Conservation (phyloP, 495 filamentous ascomycete genomes). For the Tuber aestivum region DNA sequence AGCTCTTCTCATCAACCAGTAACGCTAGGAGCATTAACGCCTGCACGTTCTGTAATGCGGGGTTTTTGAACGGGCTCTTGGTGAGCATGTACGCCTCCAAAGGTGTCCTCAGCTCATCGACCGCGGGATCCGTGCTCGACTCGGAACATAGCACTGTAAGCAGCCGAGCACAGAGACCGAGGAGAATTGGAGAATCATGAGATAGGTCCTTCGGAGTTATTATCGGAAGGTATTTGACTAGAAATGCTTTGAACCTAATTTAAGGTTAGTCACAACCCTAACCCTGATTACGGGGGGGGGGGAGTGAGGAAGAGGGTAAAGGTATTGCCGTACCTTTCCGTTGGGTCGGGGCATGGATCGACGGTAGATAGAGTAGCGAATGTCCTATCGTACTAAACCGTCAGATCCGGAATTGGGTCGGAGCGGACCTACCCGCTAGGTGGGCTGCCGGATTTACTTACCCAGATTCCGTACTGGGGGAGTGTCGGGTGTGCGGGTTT, state of each 20-base stretch:
- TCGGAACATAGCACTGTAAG: conserved; percentile 22
- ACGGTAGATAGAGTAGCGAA: conserved; percentile 1
- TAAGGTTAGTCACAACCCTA: not conserved
- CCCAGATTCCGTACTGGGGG: conserved; percentile 21
- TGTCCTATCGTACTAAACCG: conserved; percentile 12
- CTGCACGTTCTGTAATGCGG: conserved; percentile 28
- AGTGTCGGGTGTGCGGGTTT: conserved; percentile 26
- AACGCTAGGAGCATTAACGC: conserved; percentile 24
- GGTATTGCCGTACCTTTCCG: conserved; percentile 21
- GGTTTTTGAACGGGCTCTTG: conserved; percentile 30
- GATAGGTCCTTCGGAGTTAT: conserved; percentile 27
- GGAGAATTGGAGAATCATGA: conserved; percentile 30
- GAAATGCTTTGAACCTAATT: conserved; percentile 32
- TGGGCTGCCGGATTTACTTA: not conserved
- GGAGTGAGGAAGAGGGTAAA: not conserved
- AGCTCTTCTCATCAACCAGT: conserved; percentile 23
- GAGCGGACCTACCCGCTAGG: not conserved
- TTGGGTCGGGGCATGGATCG: conserved; percentile 21
- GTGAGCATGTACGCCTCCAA: conserved; percentile 31
- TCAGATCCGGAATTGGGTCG: not conserved
- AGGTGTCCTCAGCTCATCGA: conserved; percentile 21
- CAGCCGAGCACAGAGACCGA: conserved; percentile 29
- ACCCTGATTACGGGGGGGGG: not conserved
- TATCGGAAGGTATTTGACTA: conserved; percentile 21
- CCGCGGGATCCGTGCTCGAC: conserved; percentile 8